phyloP scores from a whole-genome alignment of 1,139 yeast species.

The Candida buenavistaensis region DNA sequence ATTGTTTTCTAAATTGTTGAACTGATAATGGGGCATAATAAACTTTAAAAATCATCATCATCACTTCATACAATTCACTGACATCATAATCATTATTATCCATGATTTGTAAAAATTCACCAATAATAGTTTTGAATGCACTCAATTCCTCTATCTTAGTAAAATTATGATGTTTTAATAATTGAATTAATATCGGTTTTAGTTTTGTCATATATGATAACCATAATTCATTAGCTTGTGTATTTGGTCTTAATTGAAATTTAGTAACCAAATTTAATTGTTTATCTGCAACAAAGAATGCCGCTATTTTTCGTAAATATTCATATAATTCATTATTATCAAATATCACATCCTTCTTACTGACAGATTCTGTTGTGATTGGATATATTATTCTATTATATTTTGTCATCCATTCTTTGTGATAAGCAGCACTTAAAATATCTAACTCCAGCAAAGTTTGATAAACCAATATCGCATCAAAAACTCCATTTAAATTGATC shows the following conservation, averaged over 20 bases:
- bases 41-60: conserved; percentile 58
- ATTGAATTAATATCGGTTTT: conserved; percentile 51
- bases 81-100: conserved; percentile 69
- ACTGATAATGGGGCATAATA: conserved; percentile 60
- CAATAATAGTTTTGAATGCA: conserved; percentile 55
- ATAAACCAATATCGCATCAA: conserved; percentile 82
- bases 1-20: conserved; percentile 60
- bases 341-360: conserved; percentile 22
- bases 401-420: conserved; percentile 72
- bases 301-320: conserved; percentile 64
- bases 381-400: conserved; percentile 75
- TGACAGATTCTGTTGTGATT: conserved; percentile 37
- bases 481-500: conserved; percentile 66
- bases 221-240: conserved; percentile 76
- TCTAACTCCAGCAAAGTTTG: conserved; percentile 68
- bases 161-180: conserved; percentile 30
- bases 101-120: conserved; percentile 74
- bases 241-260: conserved; percentile 52
- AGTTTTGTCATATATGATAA: conserved; percentile 63
- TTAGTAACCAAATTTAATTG: conserved; percentile 59
- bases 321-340: conserved; percentile 39
- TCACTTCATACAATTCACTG: conserved; percentile 59
- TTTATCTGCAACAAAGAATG: conserved; percentile 77
- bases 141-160: conserved; percentile 32
- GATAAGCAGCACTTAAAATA: conserved; percentile 59